phyloP scores from a whole-genome alignment of 345 rosid species.

The Excoecaria cochinchinensis region DNA sequence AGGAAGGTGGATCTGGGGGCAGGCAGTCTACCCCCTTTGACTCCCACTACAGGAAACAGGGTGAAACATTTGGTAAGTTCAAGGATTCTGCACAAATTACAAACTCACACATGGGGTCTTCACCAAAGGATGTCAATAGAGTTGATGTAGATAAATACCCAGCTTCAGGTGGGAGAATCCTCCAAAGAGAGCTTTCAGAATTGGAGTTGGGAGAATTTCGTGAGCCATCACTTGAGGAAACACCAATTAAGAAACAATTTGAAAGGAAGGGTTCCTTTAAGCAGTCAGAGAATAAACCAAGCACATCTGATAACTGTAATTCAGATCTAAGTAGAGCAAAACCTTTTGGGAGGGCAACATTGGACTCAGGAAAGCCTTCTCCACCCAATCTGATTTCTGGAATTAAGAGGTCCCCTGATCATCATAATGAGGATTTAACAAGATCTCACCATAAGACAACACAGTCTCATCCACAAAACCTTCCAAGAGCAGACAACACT shows the following conservation, averaged over 20 bases:
- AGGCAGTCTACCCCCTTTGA: conserved; percentile 49
- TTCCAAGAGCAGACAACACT: conserved; percentile 39
- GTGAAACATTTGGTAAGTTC: conserved; percentile 50
- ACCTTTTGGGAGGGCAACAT: conserved; percentile 47
- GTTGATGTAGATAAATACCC: conserved; percentile 34
- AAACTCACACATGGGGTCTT: conserved; percentile 39
- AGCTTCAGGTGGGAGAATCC: conserved; percentile 49
- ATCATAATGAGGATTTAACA: conserved; percentile 45
- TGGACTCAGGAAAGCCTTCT: conserved; percentile 53
- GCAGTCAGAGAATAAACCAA: conserved; percentile 51
- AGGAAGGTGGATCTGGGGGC: conserved; percentile 56
- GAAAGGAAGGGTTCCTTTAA: conserved; percentile 66
- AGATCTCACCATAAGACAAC: conserved; percentile 39
- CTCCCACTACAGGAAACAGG: conserved; percentile 40
- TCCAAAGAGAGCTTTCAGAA: conserved; percentile 75
- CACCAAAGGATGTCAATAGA: conserved; percentile 49
- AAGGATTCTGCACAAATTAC: conserved; percentile 52
- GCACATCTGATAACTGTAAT: conserved; percentile 54
- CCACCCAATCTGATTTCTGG: conserved; percentile 42
- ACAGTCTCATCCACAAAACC: conserved; percentile 52
- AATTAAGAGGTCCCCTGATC: conserved; percentile 51
- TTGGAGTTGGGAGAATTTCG: conserved; percentile 96
- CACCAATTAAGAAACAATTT: conserved; percentile 45
- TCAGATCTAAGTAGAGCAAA: conserved; percentile 53
- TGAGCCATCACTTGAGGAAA: conserved; percentile 58